Evolutionary conservation across 2,329 filamentous ascomycete species (phyloP), one percentile per base, ranked within the genome.

Genomic region (Botryotinia calthae): DNA sequence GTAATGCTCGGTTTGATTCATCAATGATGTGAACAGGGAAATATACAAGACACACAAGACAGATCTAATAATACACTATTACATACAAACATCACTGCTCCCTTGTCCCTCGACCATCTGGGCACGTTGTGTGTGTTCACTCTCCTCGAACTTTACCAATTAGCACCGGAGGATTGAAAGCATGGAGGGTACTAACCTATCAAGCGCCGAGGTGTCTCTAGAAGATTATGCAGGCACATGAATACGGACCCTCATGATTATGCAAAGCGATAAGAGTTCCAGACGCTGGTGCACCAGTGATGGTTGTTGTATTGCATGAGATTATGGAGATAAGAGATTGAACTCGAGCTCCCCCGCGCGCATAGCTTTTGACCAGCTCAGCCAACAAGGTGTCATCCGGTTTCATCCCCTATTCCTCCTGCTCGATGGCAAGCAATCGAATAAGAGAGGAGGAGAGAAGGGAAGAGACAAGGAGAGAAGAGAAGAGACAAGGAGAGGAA

Each of bases 221-320:
- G 2, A 14, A 48, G 12, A 67, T 56, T 56, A 67, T 67, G 64
- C 64, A 67, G 64, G 64, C 64, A 67, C 64, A 67, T 67, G 64
- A 42, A 67, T 67, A 16, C 25, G 46, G 34, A 56, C 48, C 34
- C 9, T 31, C 48, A 67, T 67, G 65, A 56, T 67, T 67, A 67
- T 67, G 65, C 65, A 67, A 25, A 56, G 65, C 65, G 65, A 67
- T 67, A 67, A 56, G 64, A 65, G 64, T 56, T 56, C 20, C 48
- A 54, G 48, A 54, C 25, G 40, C 48, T 48, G 42, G 63, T 37
- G 63, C 48, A 37, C 34, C 37, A 37, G 37, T 37, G 37, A 9
- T 37, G 37, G 37, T 7, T 65, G 44, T 25, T 48, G 63, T 40
- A 51, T 48, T 61, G 34, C 61, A 61, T 37, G 34, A 40, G 58